These are phyloP conservation scores for Peltaster fructicola DNA, from an alignment of 2,329 filamentous ascomycete species.

Conservation along the genomic window DNA sequence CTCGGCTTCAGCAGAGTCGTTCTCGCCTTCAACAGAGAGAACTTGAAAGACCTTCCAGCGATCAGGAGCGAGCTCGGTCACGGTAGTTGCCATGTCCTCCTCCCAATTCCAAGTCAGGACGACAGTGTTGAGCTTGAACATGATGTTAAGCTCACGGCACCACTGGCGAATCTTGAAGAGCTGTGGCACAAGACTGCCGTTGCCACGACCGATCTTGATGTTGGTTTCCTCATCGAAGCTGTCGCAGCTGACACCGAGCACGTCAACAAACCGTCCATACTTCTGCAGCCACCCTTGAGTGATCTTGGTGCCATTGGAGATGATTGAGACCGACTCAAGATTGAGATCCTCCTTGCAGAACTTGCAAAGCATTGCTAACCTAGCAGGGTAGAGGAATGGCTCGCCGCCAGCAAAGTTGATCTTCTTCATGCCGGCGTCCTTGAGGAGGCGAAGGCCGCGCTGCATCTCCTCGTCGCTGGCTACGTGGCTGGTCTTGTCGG, in stretches of 20 bases:
- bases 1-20: slow-evolving; percentile 23
- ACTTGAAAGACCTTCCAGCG: slow-evolving; percentile 41
- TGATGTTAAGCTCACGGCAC: slow-evolving; percentile 31
- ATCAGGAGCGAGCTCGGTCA: slow-evolving; percentile 28
- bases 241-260: slow-evolving; percentile 39
- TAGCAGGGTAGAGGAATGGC: slow-evolving; percentile 32
- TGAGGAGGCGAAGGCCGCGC: slow-evolving; percentile 28
- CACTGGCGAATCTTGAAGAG: slow-evolving; percentile 28
- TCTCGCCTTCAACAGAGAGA: slow-evolving; percentile 35
- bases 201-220: slow-evolving; percentile 32
- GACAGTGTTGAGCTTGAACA: slow-evolving; percentile 42
- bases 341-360: slow-evolving; percentile 32
- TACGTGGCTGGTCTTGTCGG: slow-evolving; percentile 30
- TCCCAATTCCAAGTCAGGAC: slow-evolving; percentile 31
- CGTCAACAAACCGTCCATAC: slow-evolving; percentile 31
- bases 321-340: slow-evolving; percentile 36
- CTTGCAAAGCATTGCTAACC: slow-evolving; percentile 25
- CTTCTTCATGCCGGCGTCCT: slow-evolving; percentile 35
- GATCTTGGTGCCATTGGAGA: slow-evolving; percentile 35
- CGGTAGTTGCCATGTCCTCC: slow-evolving; percentile 23
- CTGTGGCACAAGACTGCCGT: slow-evolving; percentile 28
- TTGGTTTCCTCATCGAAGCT: slow-evolving; percentile 36
- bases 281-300: slow-evolving; percentile 25
- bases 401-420: slow-evolving; percentile 40
- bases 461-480: slow-evolving; percentile 26